Base-by-base conservation (phyloP, 1,139 yeast genomes). In the Candida glucosophila region DNA sequence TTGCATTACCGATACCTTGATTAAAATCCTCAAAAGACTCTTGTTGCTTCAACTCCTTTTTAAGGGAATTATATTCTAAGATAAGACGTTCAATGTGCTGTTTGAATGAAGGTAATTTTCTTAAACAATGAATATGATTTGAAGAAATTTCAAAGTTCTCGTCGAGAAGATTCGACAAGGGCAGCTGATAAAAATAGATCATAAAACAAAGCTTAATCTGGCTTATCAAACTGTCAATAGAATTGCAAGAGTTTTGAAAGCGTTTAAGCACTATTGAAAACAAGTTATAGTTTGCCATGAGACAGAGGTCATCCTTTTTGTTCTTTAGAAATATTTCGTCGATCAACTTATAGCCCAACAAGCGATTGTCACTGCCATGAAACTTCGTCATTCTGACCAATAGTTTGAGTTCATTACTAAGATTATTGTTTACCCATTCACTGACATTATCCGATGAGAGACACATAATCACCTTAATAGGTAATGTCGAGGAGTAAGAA, bases 171-270 rank as follows among this genome's bases (percentile, higher is more conserved):
- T 69, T 49, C 1, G 80, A 61, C 28, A 77, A 62, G 1, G 90
- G 85, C 52, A 75, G 78, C 31, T 72, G 75, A 43, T 70, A 80
- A 45, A 73, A 81, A 41, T 77, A 79, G 4, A 77, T 65, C 83
- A 82, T 77, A 39, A 75, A 63, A 15, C 77, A 55, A 32, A 79
- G 59, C 38, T 75, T 77, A 35, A 82, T 52, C 23, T 70, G 66
- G 10, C 71, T 50, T 6, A 68, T 52, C 26, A 70, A 54, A 10
- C 69, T 60, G 38, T 77, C 80, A 23, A 75, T 63, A 14, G 70
- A 63, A 33, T 61, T 62, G 34, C 61, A 62, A 16, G 65, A 64
- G 51, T 53, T 51, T 26, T 53, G 52, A 32, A 63, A 62, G 22
- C 70, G 40, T 17, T 48, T 47, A 22, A 58, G 41, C 10, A 66